Conservation (phyloP, 2,329 filamentous ascomycete genomes). For the Curvularia verruculosa region DNA sequence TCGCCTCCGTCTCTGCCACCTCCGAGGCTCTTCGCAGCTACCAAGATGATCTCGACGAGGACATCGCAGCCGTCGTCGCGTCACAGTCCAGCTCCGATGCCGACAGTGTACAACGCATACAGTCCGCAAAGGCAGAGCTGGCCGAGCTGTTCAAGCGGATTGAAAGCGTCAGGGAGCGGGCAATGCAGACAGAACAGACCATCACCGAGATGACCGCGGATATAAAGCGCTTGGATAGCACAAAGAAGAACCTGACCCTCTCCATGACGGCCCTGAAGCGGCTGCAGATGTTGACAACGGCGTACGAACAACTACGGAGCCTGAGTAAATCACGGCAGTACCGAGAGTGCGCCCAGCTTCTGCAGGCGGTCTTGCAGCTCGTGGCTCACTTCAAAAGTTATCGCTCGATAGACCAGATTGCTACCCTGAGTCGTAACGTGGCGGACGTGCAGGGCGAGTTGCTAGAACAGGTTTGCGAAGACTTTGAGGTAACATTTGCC, state of each 20-base stretch:
- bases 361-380: constrained; percentile 94
- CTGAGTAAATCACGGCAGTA: constrained; percentile 89
- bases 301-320: constrained; percentile 92
- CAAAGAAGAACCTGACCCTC: constrained; percentile 92
- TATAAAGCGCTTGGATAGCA: constrained; percentile 95
- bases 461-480: constrained; percentile 97
- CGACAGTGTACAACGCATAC: constrained; percentile 88
- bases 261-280: constrained; percentile 98
- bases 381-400: constrained; percentile 99
- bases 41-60: constrained; percentile 79
- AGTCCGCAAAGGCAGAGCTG: constrained; percentile 87
- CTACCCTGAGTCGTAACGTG: constrained; percentile 87
- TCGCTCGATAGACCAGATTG: constrained; percentile 96
- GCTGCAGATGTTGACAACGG: constrained; percentile 97
- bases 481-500: constrained; percentile 94
- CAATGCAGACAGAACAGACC: constrained; percentile 88
- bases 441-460: constrained; percentile 91
- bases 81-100: constrained; percentile 83
- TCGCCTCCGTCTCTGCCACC: constrained; percentile 76
- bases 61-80: constrained; percentile 74
- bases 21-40: constrained; percentile 75
- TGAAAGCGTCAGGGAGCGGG: constrained; percentile 86
- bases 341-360: constrained; percentile 87
- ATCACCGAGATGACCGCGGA: constrained; percentile 99
- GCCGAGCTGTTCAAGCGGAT: constrained; percentile 92